Percentiles rank a stretch among this genome's conserved stretches.
phyloP scores from a whole-genome alignment of 1,284 basidiomycete species.

The Sparassis latifolia region DNA sequence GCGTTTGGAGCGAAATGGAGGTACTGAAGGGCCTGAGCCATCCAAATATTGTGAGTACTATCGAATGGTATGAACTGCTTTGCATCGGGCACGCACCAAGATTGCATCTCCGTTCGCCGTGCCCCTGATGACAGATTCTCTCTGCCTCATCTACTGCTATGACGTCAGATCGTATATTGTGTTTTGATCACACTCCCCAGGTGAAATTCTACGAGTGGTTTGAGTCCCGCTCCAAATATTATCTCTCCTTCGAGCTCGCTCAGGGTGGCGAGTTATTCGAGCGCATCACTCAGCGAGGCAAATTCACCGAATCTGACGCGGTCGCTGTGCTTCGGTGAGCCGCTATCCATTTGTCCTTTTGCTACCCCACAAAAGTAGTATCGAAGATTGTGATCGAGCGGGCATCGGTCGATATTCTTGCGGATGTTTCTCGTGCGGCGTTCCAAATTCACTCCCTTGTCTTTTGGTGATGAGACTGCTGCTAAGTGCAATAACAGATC shows the following conservation, averaged over 20 bases:
- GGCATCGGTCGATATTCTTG: too few species aligned
- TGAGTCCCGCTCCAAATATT: slow-evolving; percentile 87
- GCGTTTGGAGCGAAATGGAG: slow-evolving; percentile 87
- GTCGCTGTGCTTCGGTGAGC: slow-evolving; percentile 63
- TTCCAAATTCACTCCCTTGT: not conserved
- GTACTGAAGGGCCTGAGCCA: slow-evolving; percentile 84
- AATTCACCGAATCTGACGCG: slow-evolving; percentile 88
- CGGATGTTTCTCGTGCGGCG: too few species aligned
- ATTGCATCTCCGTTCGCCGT: not conserved
- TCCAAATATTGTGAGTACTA: slow-evolving; percentile 72
- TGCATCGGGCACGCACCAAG: not conserved
- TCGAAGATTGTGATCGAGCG: not conserved
- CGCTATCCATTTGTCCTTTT: too few species aligned
- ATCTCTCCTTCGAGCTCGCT: slow-evolving; percentile 88
- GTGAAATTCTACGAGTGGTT: slow-evolving; percentile 94
- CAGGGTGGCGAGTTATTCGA: slow-evolving; percentile 88
- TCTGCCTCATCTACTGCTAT: not conserved
- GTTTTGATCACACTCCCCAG: slow-evolving; percentile 30
- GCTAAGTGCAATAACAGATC: slow-evolving; percentile 40
- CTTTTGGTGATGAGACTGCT: not conserved
- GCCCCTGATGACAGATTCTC: not conserved
- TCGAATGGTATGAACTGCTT: not conserved
- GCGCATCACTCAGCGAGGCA: slow-evolving; percentile 74
- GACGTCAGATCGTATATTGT: slow-evolving; percentile 1
- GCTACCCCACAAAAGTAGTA: not conserved